Evolutionary conservation across 2,329 filamentous ascomycete species (phyloP).

Genomic region (Helicocarpus griseus): DNA sequence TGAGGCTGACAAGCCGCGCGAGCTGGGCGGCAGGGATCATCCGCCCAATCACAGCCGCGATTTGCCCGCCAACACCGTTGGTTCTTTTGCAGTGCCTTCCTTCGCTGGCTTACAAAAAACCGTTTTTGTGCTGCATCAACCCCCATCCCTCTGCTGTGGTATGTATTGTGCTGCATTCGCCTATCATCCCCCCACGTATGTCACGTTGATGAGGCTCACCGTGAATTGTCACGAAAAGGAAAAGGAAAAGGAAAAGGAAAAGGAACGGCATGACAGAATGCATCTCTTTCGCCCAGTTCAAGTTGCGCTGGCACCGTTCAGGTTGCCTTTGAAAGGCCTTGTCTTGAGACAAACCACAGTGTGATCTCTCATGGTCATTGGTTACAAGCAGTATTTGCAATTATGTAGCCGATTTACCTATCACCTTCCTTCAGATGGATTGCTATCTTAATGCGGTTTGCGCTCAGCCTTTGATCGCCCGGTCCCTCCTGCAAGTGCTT

Average conservation of each 20-base stretch:
- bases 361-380: neutral
- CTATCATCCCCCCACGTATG: neutral
- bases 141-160: neutral
- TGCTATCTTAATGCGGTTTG: neutral
- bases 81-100: neutral
- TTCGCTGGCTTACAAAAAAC: neutral
- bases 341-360: no score
- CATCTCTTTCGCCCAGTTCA: no score
- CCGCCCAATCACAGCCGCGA: neutral
- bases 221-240: neutral
- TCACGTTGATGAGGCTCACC: neutral
- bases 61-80: neutral
- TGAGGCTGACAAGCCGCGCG: slow-evolving; percentile 1
- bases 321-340: neutral
- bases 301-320: neutral
- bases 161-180: neutral
- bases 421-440: no score
- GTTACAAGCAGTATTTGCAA: no score
- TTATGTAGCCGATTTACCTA: neutral
- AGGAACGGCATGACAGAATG: no score
- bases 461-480: neutral
- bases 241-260: neutral
- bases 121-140: neutral
- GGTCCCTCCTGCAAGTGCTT: neutral
- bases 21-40: neutral